Conservation (phyloP, 2,329 filamentous ascomycete genomes). For the Beauveria varroae region DNA sequence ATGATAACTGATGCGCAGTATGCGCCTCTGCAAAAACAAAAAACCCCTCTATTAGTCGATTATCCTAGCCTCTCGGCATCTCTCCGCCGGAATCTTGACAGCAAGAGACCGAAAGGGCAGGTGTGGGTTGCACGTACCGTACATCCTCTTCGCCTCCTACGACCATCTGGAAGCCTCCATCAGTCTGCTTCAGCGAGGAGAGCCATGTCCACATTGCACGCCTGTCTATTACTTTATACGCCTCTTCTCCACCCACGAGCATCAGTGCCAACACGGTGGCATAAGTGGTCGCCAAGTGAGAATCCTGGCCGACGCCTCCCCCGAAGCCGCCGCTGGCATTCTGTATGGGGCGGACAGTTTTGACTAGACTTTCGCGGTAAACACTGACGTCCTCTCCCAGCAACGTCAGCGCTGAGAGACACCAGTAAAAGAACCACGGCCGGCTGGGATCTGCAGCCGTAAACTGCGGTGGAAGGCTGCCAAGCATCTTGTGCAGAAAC, state of each 20-base stretch:
- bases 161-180: slow-evolving; percentile 86
- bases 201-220: slow-evolving; percentile 88
- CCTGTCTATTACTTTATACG: slow-evolving; percentile 71
- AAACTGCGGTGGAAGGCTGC: slow-evolving; percentile 60
- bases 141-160: slow-evolving; percentile 88
- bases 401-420: slow-evolving; percentile 63
- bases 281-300: slow-evolving; percentile 86
- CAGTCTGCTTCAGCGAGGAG: slow-evolving; percentile 72
- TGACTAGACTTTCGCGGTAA: slow-evolving; percentile 62
- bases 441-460: slow-evolving; percentile 75
- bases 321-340: slow-evolving; percentile 81
- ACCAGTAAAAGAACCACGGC: slow-evolving; percentile 96
- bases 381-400: slow-evolving; percentile 65
- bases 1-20: slow-evolving; percentile 87
- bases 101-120: background rate
- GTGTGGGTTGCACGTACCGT: slow-evolving; percentile 45
- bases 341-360: slow-evolving; percentile 74
- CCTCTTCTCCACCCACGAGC: slow-evolving; percentile 67
- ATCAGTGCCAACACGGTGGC: slow-evolving; percentile 72
- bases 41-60: slow-evolving; percentile 10
- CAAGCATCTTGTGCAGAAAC: slow-evolving; percentile 54
- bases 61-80: background rate
- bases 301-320: slow-evolving; percentile 83
- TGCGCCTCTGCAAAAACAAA: slow-evolving; percentile 55
- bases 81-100: background rate